Conservation (phyloP, 306 rosid species). For the Vigna angularis region DNA sequence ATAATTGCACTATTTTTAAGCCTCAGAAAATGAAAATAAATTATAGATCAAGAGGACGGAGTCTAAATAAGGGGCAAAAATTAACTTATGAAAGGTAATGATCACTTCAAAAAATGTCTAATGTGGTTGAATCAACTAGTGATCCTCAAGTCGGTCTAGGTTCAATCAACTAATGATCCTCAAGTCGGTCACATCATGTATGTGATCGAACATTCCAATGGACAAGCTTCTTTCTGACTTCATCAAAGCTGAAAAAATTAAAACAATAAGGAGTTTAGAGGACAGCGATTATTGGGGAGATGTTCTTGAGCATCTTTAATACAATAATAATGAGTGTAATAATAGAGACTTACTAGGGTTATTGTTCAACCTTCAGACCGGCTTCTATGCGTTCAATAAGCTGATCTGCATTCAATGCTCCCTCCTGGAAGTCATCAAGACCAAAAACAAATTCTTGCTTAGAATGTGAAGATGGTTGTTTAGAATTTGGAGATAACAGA, state of each 20-base stretch:
- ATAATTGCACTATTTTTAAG: conserved; percentile 1
- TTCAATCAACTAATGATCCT: conserved; percentile 35
- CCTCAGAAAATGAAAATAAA: not conserved
- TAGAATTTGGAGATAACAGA: conserved; percentile 1
- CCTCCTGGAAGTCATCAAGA: conserved; percentile 70
- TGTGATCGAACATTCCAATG: conserved; percentile 32
- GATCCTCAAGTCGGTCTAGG: conserved; percentile 24
- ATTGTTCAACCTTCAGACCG: conserved; percentile 70
- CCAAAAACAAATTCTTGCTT: not conserved
- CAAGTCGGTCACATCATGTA: conserved; percentile 16
- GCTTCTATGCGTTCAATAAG: conserved; percentile 76
- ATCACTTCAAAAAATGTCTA: conserved; percentile 24
- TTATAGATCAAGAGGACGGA: not conserved
- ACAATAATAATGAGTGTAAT: not conserved
- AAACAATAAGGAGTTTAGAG: conserved; percentile 3
- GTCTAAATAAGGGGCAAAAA: not conserved
- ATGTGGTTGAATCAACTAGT: conserved; percentile 28
- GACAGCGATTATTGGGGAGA: not conserved
- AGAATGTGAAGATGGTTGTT: not conserved
- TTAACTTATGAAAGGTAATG: not conserved
- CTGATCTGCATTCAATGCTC: conserved; percentile 79
- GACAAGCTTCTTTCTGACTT: conserved; percentile 24
- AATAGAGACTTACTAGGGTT: conserved; percentile 51
- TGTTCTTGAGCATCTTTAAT: conserved; percentile 19
- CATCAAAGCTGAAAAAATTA: conserved; percentile 34